Conservation (phyloP, 169 alveolate species). For the Eimeria falciformis region DNA sequence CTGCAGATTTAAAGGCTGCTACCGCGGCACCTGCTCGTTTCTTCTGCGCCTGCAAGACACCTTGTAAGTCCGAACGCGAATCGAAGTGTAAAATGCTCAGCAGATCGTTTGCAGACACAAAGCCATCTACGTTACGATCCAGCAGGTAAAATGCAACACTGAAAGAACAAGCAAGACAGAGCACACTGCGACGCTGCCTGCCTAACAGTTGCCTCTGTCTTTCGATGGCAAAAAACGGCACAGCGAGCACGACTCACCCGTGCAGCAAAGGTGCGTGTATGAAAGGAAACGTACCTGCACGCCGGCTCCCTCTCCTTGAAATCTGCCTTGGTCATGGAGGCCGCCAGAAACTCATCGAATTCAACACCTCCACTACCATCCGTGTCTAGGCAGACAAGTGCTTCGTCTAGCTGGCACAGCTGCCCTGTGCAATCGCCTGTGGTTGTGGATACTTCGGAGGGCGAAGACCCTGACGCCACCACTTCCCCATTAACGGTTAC, state of each 20-base stretch:
- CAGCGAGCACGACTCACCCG: no score
- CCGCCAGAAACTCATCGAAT: conserved; percentile 74
- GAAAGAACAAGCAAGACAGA: background rate
- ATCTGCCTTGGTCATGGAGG: conserved; percentile 61
- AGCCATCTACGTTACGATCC: conserved; percentile 74
- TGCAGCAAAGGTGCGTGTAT: background rate
- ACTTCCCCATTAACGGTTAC: background rate
- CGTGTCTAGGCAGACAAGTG: conserved; percentile 72
- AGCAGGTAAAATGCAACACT: conserved; percentile 72
- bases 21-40: conserved; percentile 61
- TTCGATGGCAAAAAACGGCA: no score
- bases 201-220: no score
- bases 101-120: conserved; percentile 64
- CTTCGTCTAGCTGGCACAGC: conserved; percentile 63
- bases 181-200: background rate
- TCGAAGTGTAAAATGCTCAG: conserved; percentile 63
- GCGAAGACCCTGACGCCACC: background rate
- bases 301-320: conserved; percentile 24
- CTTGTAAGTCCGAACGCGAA: conserved; percentile 39
- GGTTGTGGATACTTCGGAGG: background rate
- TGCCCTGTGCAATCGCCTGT: background rate
- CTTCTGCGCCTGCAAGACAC: conserved; percentile 39
- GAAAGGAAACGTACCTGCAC: conserved; percentile 49
- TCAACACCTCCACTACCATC: conserved; percentile 77
- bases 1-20: conserved; percentile 5